Base-by-base conservation (phyloP, 202 grass and related monocot genomes). In the Panicum virgatum region DNA sequence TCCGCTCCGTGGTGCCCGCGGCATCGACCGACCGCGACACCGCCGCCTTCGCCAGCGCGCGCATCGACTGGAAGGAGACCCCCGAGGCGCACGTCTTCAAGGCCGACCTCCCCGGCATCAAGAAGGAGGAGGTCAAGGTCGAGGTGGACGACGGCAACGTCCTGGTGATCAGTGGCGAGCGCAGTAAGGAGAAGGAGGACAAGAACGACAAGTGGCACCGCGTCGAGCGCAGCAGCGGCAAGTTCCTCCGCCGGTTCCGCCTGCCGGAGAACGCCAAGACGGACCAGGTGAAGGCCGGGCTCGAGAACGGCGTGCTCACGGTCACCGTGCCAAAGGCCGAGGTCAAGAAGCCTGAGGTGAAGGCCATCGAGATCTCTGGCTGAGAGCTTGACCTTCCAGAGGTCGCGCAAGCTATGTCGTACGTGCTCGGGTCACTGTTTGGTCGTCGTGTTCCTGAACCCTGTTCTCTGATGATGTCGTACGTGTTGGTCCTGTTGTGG, bases 1-100 rank as follows among this genome's bases (percentile, higher is more conserved):
- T 88, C 86, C 75, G 75, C 67, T 73, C 60, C 52, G 25, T 83
- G 40, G 60, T 80, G 16, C 73, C 89, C 12, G 38, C 66, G 9
- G 39, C 32, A 8, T 27, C 43, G 15, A 19, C 34, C 4, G 32
- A 22, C 52, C n/a, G 0, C 65, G 81, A 52, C 50, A 47, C 66
- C 3, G 46, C 56, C 8, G 83, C 34, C 7, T 85, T 92, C 22
- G 74, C 58, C 8, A 81, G 39, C 23, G 71, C 73, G 0, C 88
- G 88, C 4, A 19, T 93, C 36, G 91, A 93, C 88, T 93, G 88
- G 88, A 93, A 80, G 85, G 91, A 93, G 82, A 93, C 88, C 0
- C 78, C 88, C 0, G 85, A 88, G 37, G 82, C 85, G 0, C 88
- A 93, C 67, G 82, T 93, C 0, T 90, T 93, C 85, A 90, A 93